phyloP scores from a whole-genome alignment of 148 eudicot species.

The Fagopyrum homotropicum region DNA sequence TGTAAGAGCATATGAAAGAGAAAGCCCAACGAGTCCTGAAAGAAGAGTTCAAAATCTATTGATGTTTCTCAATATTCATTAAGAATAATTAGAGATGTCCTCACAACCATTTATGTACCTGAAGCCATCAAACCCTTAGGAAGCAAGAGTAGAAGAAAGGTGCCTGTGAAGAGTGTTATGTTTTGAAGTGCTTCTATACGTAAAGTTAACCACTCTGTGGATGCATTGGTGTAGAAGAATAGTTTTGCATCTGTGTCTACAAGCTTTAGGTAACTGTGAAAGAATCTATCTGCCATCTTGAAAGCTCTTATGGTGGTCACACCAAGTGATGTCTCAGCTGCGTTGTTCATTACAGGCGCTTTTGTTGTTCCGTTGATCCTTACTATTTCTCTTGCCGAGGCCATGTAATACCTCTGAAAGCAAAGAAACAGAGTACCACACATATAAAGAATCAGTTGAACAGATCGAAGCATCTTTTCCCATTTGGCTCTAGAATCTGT shows the following conservation, averaged over 20 bases:
- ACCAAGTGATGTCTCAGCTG: constrained; percentile 59
- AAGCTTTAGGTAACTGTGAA: constrained; percentile 37
- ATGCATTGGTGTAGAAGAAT: constrained; percentile 44
- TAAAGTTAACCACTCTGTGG: constrained; percentile 56
- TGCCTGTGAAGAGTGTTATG: constrained; percentile 46
- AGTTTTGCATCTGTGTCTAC: constrained; percentile 67
- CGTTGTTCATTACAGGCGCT: constrained; percentile 58
- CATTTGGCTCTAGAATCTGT: not conserved
- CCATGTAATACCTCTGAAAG: constrained; percentile 45
- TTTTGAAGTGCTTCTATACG: constrained; percentile 68
- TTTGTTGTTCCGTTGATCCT: constrained; percentile 71
- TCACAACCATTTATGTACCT: constrained; percentile 24
- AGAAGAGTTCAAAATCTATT: not conserved
- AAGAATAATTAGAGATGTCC: not conserved
- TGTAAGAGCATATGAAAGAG: constrained; percentile 66
- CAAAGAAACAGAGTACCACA: not conserved
- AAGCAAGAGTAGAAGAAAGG: constrained; percentile 41
- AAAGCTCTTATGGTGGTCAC: constrained; percentile 65
- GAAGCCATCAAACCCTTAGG: constrained; percentile 50
- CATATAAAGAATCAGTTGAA: no score
- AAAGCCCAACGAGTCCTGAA: constrained; percentile 72
- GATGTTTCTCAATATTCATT: not conserved
- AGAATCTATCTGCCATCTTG: constrained; percentile 40
- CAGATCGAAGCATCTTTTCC: no score
- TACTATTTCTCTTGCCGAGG: constrained; percentile 61